Conservation (phyloP, 225 moss, liverwort and hornwort species). For the Pseudoscleropodium purum region DNA sequence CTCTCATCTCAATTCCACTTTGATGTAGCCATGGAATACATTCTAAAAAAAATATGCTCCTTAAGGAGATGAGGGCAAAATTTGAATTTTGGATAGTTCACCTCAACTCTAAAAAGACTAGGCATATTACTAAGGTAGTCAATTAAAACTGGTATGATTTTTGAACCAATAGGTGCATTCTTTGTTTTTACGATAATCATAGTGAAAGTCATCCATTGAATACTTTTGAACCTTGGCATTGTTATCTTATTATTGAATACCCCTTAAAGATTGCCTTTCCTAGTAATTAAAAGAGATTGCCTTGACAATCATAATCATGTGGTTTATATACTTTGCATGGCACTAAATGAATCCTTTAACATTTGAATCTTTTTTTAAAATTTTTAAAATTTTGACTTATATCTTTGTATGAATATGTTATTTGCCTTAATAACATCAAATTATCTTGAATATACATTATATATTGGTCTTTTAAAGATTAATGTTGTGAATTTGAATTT, state of each 20-base stretch:
- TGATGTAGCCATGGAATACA: not conserved
- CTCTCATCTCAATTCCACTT: not conserved
- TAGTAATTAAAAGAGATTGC: slow-evolving; percentile 56
- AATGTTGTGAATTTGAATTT: not conserved
- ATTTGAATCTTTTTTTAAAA: not conserved
- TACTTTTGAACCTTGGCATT: not conserved
- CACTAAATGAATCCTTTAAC: too few species aligned
- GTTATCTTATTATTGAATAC: not conserved
- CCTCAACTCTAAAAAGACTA: fast-evolving
- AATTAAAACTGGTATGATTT: not conserved
- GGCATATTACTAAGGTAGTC: not conserved
- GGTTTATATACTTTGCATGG: not conserved
- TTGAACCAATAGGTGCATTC: not conserved
- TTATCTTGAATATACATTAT: not conserved
- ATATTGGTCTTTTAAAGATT: not conserved
- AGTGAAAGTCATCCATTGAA: not conserved
- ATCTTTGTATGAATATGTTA: not conserved
- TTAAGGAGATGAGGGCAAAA: fast-evolving
- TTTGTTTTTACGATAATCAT: not conserved
- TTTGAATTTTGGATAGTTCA: not conserved
- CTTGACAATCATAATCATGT: slow-evolving; percentile 67
- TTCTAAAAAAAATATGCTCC: not conserved
- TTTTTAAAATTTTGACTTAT: not conserved
- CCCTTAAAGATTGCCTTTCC: slow-evolving; percentile 31
- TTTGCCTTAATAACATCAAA: too few species aligned